A percentile compares a stretch with the other conserved stretches of the same genome.
These are phyloP conservation scores for Plasmodium coatneyi DNA, from an alignment of 169 alveolate species.

Conservation along the genomic window DNA sequence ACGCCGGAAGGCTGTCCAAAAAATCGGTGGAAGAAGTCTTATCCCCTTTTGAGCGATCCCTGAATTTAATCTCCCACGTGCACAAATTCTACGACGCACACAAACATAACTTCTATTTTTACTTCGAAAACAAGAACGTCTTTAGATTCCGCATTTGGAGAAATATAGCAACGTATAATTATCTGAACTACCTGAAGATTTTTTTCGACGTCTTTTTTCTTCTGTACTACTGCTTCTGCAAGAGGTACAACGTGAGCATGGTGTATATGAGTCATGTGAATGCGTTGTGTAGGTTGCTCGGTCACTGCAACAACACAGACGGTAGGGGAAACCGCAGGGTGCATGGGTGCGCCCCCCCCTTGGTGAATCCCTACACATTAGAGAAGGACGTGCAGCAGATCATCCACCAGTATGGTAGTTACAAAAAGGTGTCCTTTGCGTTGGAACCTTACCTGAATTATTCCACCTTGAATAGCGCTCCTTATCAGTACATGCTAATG, in stretches of 20 bases:
- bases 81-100: conserved; percentile 21
- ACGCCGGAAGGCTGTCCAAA: not conserved
- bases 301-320: no score
- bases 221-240: conserved; percentile 18
- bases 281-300: not conserved
- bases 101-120: not conserved
- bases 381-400: conserved; percentile 13
- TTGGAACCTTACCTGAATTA: conserved; percentile 2
- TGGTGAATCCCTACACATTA: not conserved
- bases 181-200: conserved; percentile 6
- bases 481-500: conserved; percentile 26
- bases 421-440: conserved; percentile 12
- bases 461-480: not conserved
- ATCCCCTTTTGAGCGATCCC: not conserved
- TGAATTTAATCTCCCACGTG: not conserved
- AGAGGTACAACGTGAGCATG: not conserved
- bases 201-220: conserved; percentile 32
- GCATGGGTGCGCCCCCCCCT: not conserved
- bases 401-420: not conserved
- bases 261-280: conserved; percentile 12
- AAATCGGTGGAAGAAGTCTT: not conserved
- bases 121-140: conserved; percentile 15
- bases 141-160: conserved; percentile 34
- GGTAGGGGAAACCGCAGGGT: not conserved
- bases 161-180: conserved; percentile 30